phyloP scores from a whole-genome alignment of 495 filamentous ascomycete genomes.

The Penicillium bialowiezense region DNA sequence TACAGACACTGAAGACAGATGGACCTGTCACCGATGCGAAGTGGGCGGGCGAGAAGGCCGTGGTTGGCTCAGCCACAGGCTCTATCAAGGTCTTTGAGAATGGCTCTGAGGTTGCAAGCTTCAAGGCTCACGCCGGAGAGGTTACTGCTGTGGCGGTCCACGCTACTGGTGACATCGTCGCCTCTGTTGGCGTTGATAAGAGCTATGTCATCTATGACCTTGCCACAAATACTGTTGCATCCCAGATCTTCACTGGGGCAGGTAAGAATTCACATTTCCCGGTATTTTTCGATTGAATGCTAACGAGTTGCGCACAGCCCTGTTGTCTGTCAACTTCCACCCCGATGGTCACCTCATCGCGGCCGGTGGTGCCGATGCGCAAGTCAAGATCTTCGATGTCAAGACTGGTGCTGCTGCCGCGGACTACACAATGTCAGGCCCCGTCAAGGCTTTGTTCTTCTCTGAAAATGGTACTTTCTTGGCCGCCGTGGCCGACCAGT shows the following conservation, averaged over 20 bases:
- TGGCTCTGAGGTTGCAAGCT: constrained; percentile 60
- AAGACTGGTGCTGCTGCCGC: constrained; percentile 69
- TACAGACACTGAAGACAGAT: constrained; percentile 62
- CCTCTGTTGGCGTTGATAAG: constrained; percentile 88
- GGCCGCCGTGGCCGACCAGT: constrained; percentile 69
- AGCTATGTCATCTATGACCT: constrained; percentile 91
- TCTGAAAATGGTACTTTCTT: constrained; percentile 98
- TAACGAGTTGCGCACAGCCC: constrained; percentile 47
- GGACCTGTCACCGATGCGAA: constrained; percentile 74
- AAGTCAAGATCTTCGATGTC: constrained; percentile 83
- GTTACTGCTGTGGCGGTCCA: constrained; percentile 77
- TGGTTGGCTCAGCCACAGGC: constrained; percentile 74
- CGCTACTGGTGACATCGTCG: constrained; percentile 79
- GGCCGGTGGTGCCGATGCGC: constrained; percentile 68
- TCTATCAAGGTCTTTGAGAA: constrained; percentile 74
- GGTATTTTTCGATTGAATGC: neutral
- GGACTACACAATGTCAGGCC: constrained; percentile 61
- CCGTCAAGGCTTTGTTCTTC: constrained; percentile 74
- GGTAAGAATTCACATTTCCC: constrained; percentile 52
- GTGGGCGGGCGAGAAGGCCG: constrained; percentile 70
- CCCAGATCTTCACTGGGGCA: constrained; percentile 76
- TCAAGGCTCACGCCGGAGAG: constrained; percentile 76
- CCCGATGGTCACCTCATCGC: constrained; percentile 94
- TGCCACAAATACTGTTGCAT: constrained; percentile 57
- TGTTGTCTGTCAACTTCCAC: constrained; percentile 82